Evolutionary conservation across 768 basidiomycete genomes (phyloP), one percentile per base, ranked within the genome.

Genomic region (Leccinum broughii): DNA sequence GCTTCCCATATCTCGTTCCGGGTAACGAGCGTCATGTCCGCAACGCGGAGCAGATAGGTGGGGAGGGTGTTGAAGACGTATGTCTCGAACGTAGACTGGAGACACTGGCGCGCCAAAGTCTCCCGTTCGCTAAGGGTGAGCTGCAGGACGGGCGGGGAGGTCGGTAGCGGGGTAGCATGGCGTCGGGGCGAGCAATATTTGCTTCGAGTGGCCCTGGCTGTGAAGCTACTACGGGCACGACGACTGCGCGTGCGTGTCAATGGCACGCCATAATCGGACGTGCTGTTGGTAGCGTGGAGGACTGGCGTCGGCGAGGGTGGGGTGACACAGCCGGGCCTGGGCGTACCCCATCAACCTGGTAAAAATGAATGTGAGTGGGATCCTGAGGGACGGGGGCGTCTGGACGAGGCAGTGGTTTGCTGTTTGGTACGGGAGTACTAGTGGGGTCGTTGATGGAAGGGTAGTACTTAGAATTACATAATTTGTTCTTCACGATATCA

Each of bases 21-120:
- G 22, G 64, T 49, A 22, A 68, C 52, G 6, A 70, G 52, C 0
- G 59, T 66, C 69, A 71, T 65, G 51, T 70, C 69, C 2, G 59
- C 32, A 28, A 66, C 28, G 30, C 69, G 67, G 17, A 70, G 41
- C 32, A 70, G 67, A 56, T 70, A 51, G 2, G 67, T 69, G 6
- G 70, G 67, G 17, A 70, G 58, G n/a, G 66, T 61, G 44, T 66
- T 70, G 59, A 66, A 67, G 41, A 70, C 58, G 28, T 70, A 65
- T 8, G 62, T 58, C n/a, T 70, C 69, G 60, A 70, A 71, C 17
- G 64, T 64, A 46, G 57, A 58, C 34, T 59, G 57, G 14, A 69
- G 62, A 48, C 66, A 64, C 24, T 68, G 66, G 20, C 68, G 68
- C 26, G 41, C 59, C 37, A 70, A 24, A 10, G 59, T 30, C 56